A percentile compares a stretch with the other conserved stretches of the same genome.
phyloP scores from a whole-genome alignment of 2,329 filamentous ascomycete genomes.

The Akanthomyces muscarius region DNA sequence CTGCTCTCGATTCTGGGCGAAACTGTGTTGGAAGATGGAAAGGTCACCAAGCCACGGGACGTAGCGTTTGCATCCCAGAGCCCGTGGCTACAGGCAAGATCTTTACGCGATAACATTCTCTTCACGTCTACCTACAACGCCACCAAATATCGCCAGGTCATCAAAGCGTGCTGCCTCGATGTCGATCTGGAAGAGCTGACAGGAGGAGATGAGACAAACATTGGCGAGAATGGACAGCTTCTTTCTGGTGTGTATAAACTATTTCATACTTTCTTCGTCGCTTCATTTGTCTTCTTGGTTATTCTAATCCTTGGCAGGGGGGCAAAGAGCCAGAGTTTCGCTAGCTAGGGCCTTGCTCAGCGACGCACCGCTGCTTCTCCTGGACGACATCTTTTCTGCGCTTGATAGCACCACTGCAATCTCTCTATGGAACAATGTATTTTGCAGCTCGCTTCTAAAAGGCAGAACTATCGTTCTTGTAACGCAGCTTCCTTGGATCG shows the following conservation, averaged over 20 bases:
- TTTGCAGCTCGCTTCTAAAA: conserved; percentile 51
- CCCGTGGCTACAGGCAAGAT: conserved; percentile 52
- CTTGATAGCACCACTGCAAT: conserved; percentile 53
- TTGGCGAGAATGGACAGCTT: conserved; percentile 45
- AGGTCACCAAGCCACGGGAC: conserved; percentile 45
- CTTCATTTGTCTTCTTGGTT: conserved; percentile 47
- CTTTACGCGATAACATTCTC: conserved; percentile 51
- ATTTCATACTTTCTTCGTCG: conserved; percentile 21
- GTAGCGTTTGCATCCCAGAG: conserved; percentile 55
- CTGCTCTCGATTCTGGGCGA: conserved; percentile 53
- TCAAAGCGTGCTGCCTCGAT: conserved; percentile 51
- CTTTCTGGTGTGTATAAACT: not conserved
- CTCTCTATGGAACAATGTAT: conserved; percentile 55
- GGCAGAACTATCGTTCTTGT: conserved; percentile 52
- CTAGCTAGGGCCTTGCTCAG: conserved; percentile 56
- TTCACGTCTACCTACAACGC: conserved; percentile 39
- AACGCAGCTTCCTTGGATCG: conserved; percentile 43
- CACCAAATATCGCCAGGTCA: conserved; percentile 45
- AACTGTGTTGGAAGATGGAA: conserved; percentile 45
- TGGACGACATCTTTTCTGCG: conserved; percentile 58
- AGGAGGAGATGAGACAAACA: conserved; percentile 46
- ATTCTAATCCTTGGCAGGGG: conserved; percentile 22
- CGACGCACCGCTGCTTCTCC: conserved; percentile 48
- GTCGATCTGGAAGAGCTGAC: conserved; percentile 49
- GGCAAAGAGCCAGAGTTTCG: conserved; percentile 53